phyloP scores from a whole-genome alignment of 2,329 filamentous ascomycete species.

The Trichoderma sp. region DNA sequence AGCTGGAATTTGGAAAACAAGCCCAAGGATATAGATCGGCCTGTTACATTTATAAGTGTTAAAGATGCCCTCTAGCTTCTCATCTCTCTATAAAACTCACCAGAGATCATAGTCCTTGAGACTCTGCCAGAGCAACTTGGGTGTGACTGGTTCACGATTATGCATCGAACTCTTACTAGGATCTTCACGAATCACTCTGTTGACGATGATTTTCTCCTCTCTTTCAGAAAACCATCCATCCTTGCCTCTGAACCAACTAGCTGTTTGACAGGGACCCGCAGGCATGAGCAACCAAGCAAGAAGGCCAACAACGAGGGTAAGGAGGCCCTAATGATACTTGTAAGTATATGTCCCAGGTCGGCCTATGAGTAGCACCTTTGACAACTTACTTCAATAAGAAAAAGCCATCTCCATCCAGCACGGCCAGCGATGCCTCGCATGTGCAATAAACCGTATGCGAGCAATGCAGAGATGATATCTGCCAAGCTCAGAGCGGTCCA shows the following conservation, averaged over 20 bases:
- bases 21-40: conserved; percentile 37
- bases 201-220: conserved; percentile 56
- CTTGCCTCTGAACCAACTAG: conserved; percentile 50
- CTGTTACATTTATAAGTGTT: background rate
- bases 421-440: conserved; percentile 37
- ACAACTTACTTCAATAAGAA: conserved; percentile 16
- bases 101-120: conserved; percentile 58
- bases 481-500: conserved; percentile 64
- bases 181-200: conserved; percentile 53
- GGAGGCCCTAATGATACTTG: conserved; percentile 18
- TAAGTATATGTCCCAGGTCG: background rate
- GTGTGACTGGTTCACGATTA: conserved; percentile 48
- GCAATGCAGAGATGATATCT: conserved; percentile 51
- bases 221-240: conserved; percentile 39
- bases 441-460: conserved; percentile 40
- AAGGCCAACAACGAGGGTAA: conserved; percentile 31
- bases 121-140: conserved; percentile 46
- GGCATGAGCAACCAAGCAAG: conserved; percentile 27
- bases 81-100: conserved; percentile 29
- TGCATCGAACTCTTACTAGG: conserved; percentile 58
- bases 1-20: conserved; percentile 43
- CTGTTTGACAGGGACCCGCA: conserved; percentile 41
- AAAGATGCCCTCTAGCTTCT: background rate
- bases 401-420: conserved; percentile 41
- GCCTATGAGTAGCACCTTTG: background rate